Base-by-base conservation (phyloP, 495 filamentous ascomycete species). In the Aspergillus campestris region DNA sequence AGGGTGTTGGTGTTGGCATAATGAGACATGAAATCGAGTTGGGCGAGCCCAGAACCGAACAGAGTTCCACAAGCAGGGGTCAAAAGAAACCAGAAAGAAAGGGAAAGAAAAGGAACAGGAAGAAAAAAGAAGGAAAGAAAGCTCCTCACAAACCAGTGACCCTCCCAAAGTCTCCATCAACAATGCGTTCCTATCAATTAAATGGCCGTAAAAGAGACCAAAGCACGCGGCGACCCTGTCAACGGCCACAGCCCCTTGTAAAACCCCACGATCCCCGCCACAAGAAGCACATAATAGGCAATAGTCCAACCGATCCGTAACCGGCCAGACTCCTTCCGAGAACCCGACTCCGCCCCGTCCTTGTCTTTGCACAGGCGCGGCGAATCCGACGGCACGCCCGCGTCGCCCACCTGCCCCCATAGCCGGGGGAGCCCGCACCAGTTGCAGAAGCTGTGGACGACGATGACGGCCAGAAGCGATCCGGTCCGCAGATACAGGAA, bases 401-500 rank as follows among this genome's bases (percentile, higher is more conserved):
- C 63, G 62, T 51, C 81, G 18, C 18, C 74, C 1, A 94, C 80
- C 4, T 79, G 71, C 0, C 90, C 89, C 84, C 86, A 94, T 13
- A 97, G 57, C 8, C 84, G 72, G n/a, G 94, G 92, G 48, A 96
- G 57, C 2, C 92, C 91, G 73, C 85, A 81, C 75, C 79, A 87
- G 57, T 98, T 98, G 65, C 92, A 97, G 65, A 97, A 95, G 8
- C 79, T 76, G 58, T 98, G 92, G 8, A 82, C 82, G 8, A 82
- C 53, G 34, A 90, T 82, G 9, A 81, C 80, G 7, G 84, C 82
- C 36, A 76, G 66, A 31, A 95, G 55, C 14, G 82, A 92, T 0
- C 89, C 91, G 0, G 89, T 92, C 31, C 92, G 81, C 6, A 98
- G 58, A 52, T 84, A 95, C n/a, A 95, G 31, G 52, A 97, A 98